These are phyloP conservation scores for Paramecium biaurelia DNA, from an alignment of 73 alveolate species.

Conservation along the genomic window DNA sequence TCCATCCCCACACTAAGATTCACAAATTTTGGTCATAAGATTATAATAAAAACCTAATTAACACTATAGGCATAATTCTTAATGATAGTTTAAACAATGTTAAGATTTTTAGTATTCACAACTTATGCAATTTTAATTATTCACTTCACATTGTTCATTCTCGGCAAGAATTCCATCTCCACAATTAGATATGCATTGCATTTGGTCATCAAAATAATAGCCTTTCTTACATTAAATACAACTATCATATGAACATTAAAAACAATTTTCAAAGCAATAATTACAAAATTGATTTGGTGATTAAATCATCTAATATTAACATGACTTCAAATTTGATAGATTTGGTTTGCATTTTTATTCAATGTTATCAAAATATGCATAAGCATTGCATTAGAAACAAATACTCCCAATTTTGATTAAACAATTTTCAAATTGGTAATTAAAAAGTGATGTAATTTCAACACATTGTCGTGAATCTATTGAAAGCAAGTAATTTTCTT, in stretches of 20 bases:
- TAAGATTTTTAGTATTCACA: slow-evolving; percentile 34
- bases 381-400: not conserved
- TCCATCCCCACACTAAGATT: not conserved
- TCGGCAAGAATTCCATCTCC: not conserved
- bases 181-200: not conserved
- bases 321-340: not conserved
- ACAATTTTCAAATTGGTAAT: not conserved
- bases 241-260: not conserved
- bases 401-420: not conserved
- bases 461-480: not conserved
- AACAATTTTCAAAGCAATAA: not conserved
- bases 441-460: not conserved
- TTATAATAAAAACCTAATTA: not conserved
- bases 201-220: not conserved
- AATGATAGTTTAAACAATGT: not conserved
- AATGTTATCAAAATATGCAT: not conserved
- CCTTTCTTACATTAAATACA: not conserved
- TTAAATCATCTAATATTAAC: not conserved
- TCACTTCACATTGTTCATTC: not conserved
- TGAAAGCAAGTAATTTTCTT: not conserved
- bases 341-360: not conserved
- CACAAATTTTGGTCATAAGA: not conserved
- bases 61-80: not conserved
- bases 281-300: not conserved
- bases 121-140: not conserved